Evolutionary conservation across 805 yeast species (phyloP).

Genomic region (Candida hungchunana): DNA sequence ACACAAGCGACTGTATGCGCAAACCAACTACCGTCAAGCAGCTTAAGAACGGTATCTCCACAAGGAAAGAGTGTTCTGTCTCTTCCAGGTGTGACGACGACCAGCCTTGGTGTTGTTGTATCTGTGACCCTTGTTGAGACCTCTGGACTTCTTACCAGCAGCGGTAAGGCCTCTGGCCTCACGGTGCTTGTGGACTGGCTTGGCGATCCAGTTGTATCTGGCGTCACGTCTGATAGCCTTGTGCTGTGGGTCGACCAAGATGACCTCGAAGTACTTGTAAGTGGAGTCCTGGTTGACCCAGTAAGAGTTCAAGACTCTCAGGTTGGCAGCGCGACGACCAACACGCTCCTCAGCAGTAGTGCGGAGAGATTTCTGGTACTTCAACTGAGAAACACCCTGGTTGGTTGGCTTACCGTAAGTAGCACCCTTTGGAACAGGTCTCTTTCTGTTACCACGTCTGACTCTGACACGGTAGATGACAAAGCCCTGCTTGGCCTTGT

Average conservation of each 20-base stretch:
- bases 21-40: slow-evolving; percentile 6
- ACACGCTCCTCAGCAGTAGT: slow-evolving; percentile 99
- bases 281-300: slow-evolving; percentile 99
- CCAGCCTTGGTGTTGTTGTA: slow-evolving; percentile 98
- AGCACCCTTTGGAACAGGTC: slow-evolving; percentile 99
- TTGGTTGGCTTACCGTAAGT: slow-evolving; percentile 99
- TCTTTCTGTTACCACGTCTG: slow-evolving; percentile 99
- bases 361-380: slow-evolving; percentile 97
- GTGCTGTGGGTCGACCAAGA: slow-evolving; percentile 96
- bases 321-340: slow-evolving; percentile 97
- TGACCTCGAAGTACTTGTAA: slow-evolving; percentile 98
- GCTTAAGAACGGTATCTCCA: slow-evolving; percentile 87
- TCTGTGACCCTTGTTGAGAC: slow-evolving; percentile 99
- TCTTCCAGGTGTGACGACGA: slow-evolving; percentile 99
- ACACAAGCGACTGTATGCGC: no score
- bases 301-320: slow-evolving; percentile 99
- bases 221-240: slow-evolving; percentile 98
- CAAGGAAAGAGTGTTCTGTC: slow-evolving; percentile 95
- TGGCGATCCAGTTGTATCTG: slow-evolving; percentile 98
- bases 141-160: slow-evolving; percentile 98
- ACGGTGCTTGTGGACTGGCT: slow-evolving; percentile 99
- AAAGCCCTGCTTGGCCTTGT: slow-evolving; percentile 99
- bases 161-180: slow-evolving; percentile 99
- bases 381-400: slow-evolving; percentile 99
- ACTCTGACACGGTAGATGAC: slow-evolving; percentile 98